phyloP scores from a whole-genome alignment of 257 asterid genomes.

The Solanum tarapatanum region DNA sequence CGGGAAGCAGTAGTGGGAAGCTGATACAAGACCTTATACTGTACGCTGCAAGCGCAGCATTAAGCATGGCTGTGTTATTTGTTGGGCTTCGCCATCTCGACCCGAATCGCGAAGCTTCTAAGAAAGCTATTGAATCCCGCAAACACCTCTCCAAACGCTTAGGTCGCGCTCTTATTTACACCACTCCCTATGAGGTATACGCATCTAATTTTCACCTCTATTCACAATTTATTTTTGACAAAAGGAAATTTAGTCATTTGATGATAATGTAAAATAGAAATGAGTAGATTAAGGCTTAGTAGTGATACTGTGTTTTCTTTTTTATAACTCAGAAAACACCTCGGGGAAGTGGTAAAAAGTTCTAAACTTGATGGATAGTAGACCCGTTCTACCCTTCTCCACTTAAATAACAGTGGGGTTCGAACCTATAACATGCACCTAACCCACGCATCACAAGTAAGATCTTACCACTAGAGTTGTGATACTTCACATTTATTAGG shows the following conservation, averaged over 20 bases:
- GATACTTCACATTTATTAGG: not conserved
- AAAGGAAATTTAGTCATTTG: no score
- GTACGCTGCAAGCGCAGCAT: not conserved
- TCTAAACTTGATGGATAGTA: not conserved
- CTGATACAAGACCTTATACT: not conserved
- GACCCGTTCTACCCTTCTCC: not conserved
- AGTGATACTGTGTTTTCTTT: not conserved
- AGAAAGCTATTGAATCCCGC: not conserved
- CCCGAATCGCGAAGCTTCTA: constrained; percentile 6
- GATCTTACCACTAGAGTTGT: not conserved
- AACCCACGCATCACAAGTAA: not conserved
- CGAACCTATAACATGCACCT: not conserved
- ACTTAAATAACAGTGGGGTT: not conserved
- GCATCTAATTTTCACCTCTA: not conserved
- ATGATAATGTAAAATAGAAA: not conserved
- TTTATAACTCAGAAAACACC: no score
- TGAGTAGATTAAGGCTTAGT: not conserved
- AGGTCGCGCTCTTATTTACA: constrained; percentile 1
- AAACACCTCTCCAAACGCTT: constrained; percentile 4
- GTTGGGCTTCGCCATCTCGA: constrained; percentile 1
- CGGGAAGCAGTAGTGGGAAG: not conserved
- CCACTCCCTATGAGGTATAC: constrained; percentile 1
- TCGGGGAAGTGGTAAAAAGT: not conserved
- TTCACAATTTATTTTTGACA: not conserved
- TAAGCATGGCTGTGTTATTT: not conserved